phyloP scores from a whole-genome alignment of 768 basidiomycete species.

The Paxillus involutus region DNA sequence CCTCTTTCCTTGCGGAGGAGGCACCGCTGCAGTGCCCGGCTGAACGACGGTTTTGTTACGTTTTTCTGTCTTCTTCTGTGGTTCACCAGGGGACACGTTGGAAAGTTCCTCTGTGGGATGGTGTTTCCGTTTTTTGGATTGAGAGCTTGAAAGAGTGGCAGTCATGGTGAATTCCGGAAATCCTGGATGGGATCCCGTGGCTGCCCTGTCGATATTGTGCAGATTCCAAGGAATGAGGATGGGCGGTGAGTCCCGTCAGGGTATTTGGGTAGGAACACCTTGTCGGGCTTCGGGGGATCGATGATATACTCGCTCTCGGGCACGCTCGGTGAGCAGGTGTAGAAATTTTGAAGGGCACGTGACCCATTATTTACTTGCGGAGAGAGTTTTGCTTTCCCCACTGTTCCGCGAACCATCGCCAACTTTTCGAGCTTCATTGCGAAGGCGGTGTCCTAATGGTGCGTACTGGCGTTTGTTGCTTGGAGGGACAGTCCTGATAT shows the following conservation, averaged over 20 bases:
- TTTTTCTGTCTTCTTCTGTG: slow-evolving; percentile 38
- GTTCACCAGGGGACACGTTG: slow-evolving; percentile 21
- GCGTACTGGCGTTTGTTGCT: neutral
- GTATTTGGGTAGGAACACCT: neutral
- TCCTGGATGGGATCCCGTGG: neutral
- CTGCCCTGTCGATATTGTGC: neutral
- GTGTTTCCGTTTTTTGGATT: slow-evolving; percentile 57
- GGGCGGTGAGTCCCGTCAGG: neutral
- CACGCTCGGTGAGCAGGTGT: neutral
- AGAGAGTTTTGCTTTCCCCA: neutral
- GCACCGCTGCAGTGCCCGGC: neutral
- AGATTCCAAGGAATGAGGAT: no score
- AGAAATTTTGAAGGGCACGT: slow-evolving; percentile 23
- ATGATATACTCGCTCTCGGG: neutral
- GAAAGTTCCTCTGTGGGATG: slow-evolving; percentile 16
- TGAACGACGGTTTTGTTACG: slow-evolving; percentile 15
- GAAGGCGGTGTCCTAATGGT: slow-evolving; percentile 16
- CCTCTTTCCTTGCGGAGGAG: neutral
- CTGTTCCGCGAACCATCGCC: neutral
- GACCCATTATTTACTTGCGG: neutral
- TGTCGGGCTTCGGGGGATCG: neutral
- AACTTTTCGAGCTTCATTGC: slow-evolving; percentile 2
- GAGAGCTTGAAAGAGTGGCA: slow-evolving; percentile 4
- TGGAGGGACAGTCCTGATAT: neutral
- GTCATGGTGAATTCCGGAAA: slow-evolving; percentile 11